Conservation (phyloP, 129 eudicot species). For the Flaveria sonorensis region DNA sequence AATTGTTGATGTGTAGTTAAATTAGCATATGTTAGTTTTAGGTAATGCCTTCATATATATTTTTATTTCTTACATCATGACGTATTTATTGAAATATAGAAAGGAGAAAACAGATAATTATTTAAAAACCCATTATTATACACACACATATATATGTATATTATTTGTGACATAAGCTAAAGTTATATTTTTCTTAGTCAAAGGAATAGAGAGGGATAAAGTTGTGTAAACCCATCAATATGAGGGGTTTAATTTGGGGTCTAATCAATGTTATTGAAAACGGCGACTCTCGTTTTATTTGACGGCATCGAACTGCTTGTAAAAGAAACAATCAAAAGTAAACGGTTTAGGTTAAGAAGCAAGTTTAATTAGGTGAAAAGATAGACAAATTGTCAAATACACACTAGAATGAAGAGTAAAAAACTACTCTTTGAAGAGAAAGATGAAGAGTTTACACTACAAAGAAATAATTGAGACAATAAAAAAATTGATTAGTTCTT, state of each 20-base stretch:
- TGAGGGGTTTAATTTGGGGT: neutral
- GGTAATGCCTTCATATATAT: too few species aligned
- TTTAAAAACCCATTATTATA: neutral
- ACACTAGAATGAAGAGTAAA: too few species aligned
- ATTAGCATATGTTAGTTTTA: too few species aligned
- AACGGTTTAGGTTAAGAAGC: neutral
- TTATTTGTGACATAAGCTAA: neutral
- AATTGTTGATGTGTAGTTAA: too few species aligned
- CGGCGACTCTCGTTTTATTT: neutral
- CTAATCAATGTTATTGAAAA: neutral
- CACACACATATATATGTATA: neutral
- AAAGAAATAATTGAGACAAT: neutral
- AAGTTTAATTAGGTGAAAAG: too few species aligned
- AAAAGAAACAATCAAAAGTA: constrained; percentile 2
- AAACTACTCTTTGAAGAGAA: neutral
- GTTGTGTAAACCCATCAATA: neutral
- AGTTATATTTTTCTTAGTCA: neutral
- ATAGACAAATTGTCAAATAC: too few species aligned
- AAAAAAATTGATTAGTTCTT: too few species aligned
- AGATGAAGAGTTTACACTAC: neutral
- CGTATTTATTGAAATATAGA: neutral
- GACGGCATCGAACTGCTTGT: neutral
- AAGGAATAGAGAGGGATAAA: neutral
- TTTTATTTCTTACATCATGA: too few species aligned
- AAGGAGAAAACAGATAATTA: neutral